Evolutionary conservation across 108 stramenopile genomes (phyloP), one percentile per base, ranked within the genome.

Genomic region (Discostella stelligeroides): DNA sequence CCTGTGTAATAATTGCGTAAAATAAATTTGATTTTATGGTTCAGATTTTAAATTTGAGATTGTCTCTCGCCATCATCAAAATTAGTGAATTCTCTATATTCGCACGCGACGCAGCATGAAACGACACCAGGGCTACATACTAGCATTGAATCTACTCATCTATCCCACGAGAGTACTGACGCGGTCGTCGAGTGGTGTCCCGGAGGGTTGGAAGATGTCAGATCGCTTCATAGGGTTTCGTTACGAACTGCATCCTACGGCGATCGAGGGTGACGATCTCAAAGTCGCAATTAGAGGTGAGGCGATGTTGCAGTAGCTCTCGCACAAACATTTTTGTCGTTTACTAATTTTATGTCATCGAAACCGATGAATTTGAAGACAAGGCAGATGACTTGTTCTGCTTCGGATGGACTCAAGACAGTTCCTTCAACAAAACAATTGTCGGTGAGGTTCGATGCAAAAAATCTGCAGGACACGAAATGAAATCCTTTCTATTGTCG

Each of bases 401-500:
- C 28, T 74, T 66, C 28, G 73, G 64, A 1, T 74, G 73, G 73
- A 57, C 46, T 2, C 64, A 74, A 60, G 46, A 59, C 21, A 58
- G 56, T 6, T 53, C 42, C 2, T 30, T 38, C 11, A 41, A 66
- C 15, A 13, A 45, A 13, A 39, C 73, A 0, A 57, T 48, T 1
- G 64, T 74, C 13, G 73, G 73, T 4, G 64, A 66, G n/a, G 56
- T 48, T 34, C 2, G 64, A 30, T 74, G 73, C 50, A 60, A 63
- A 29, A 74, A 58, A 4, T 10, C 23, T 0, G 45, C 55, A 7
- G 72, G 54, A 0, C 0, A 43, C 7, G 45, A 58, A 21, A 48
- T 65, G 56, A 59, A 65, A 20, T 29, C 54, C 6, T 65, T 55
- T 17, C 15, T 73, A 27, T 47, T n/a, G n/a, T n/a, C n/a, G n/a